phyloP scores from a whole-genome alignment of 2,329 filamentous ascomycete species.

The Albifimbria verrucaria region DNA sequence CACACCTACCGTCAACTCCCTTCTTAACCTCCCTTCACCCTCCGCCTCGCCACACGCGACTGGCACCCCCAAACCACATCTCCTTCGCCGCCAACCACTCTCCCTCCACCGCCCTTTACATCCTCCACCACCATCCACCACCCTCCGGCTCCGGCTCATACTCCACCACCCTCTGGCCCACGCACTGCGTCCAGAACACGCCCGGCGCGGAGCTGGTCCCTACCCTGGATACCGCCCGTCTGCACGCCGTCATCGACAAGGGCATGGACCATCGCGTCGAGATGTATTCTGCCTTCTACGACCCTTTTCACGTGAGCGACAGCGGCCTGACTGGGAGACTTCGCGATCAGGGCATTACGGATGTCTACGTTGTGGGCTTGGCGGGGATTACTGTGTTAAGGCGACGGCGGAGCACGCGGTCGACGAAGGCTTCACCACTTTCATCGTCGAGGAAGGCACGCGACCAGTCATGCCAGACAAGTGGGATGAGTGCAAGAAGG shows the following conservation, averaged over 20 bases:
- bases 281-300: constrained; percentile 92
- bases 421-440: constrained; percentile 72
- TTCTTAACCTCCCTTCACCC: constrained; percentile 67
- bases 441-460: constrained; percentile 75
- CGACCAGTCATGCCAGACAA: constrained; percentile 62
- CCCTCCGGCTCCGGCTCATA: constrained; percentile 59
- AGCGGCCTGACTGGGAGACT: constrained; percentile 62
- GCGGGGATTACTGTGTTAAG: constrained; percentile 88
- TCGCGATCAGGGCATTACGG: constrained; percentile 56
- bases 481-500: constrained; percentile 54
- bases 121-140: constrained; percentile 64
- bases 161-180: constrained; percentile 76
- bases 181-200: constrained; percentile 79
- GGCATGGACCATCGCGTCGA: constrained; percentile 72
- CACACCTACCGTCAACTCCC: constrained; percentile 66
- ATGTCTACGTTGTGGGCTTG: constrained; percentile 83
- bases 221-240: constrained; percentile 57
- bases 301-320: constrained; percentile 67
- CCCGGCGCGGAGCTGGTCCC: constrained; percentile 69
- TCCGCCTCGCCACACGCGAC: constrained; percentile 87
- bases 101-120: constrained; percentile 62
- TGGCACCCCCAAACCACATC: constrained; percentile 81
- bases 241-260: constrained; percentile 75
- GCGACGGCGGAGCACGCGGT: constrained; percentile 75
- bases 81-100: constrained; percentile 84